Percentiles rank a stretch among this genome's conserved stretches.
Conservation (phyloP, 2,329 filamentous ascomycete species). For the Talaromyces sp. region DNA sequence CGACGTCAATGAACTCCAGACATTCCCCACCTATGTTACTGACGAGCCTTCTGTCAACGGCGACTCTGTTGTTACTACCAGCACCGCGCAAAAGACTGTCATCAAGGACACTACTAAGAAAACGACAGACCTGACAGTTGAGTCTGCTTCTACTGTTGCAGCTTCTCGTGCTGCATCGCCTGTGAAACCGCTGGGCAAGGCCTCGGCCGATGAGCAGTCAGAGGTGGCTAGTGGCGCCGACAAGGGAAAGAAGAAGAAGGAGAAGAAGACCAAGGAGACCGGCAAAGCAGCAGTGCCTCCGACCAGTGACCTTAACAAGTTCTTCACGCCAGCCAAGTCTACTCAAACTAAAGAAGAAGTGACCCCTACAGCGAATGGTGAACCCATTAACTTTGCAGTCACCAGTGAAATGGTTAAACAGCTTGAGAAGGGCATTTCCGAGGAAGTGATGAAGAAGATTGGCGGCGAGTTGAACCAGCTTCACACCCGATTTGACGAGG, state of each 20-base stretch:
- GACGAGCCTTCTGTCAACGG: constrained; percentile 44
- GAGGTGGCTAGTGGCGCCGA: constrained; percentile 22
- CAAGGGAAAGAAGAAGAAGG: constrained; percentile 72
- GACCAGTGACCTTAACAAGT: constrained; percentile 7
- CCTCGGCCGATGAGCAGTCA: constrained; percentile 31
- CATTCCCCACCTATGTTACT: constrained; percentile 37
- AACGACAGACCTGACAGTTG: constrained; percentile 27
- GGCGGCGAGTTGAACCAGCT: constrained; percentile 50
- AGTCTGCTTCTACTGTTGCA: constrained; percentile 16
- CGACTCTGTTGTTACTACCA: constrained; percentile 23
- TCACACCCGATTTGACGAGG: constrained; percentile 62
- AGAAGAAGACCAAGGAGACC: constrained; percentile 38
- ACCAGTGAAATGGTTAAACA: constrained; percentile 57
- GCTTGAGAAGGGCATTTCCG: constrained; percentile 43
- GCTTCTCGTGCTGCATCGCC: constrained; percentile 30
- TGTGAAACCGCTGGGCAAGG: constrained; percentile 34
- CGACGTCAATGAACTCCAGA: constrained; percentile 63
- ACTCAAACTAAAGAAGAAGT: constrained; percentile 6
- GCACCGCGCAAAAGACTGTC: constrained; percentile 30
- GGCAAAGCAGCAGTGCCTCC: constrained; percentile 14
- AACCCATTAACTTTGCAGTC: constrained; percentile 27
- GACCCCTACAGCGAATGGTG: constrained; percentile 3
- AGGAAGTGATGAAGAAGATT: constrained; percentile 44
- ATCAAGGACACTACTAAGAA: constrained; percentile 36
- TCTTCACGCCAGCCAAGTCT: constrained; percentile 10